Evolutionary conservation across 2,329 filamentous ascomycete species (phyloP).

Genomic region (Aspergillaceae sp.): DNA sequence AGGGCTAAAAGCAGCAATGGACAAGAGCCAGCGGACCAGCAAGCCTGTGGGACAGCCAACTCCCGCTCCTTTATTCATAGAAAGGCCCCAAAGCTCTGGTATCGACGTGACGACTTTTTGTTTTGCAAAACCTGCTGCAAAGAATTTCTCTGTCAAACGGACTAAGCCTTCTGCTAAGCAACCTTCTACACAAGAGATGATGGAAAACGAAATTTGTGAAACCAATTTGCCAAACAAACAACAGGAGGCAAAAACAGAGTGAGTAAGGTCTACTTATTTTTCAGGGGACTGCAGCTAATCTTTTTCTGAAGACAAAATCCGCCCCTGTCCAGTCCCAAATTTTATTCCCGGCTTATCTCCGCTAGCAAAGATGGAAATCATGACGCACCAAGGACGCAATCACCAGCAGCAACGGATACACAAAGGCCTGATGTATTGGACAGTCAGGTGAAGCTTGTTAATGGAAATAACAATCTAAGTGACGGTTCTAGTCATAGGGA

Average conservation of each 20-base stretch:
- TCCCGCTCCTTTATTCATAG: conserved; percentile 17
- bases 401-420: not conserved
- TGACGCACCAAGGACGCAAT: not conserved
- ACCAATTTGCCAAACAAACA: not conserved
- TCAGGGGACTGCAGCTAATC: too few species aligned
- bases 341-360: not conserved
- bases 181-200: not conserved
- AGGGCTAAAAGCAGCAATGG: conserved; percentile 7
- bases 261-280: not conserved
- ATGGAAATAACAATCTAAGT: not conserved
- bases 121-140: conserved; percentile 25
- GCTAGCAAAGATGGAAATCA: not conserved
- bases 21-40: conserved; percentile 8
- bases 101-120: conserved; percentile 23
- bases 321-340: too few species aligned
- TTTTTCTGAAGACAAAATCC: too few species aligned
- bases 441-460: not conserved
- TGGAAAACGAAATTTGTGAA: not conserved
- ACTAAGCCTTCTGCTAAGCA: conserved; percentile 6
- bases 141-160: conserved; percentile 15
- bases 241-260: not conserved
- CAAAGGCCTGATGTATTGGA: not conserved
- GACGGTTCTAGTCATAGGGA: not conserved
- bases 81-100: conserved; percentile 23
- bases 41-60: conserved; percentile 1